Conservation (phyloP, 208 protist genomes). For the Spironucleus salmonicida region DNA sequence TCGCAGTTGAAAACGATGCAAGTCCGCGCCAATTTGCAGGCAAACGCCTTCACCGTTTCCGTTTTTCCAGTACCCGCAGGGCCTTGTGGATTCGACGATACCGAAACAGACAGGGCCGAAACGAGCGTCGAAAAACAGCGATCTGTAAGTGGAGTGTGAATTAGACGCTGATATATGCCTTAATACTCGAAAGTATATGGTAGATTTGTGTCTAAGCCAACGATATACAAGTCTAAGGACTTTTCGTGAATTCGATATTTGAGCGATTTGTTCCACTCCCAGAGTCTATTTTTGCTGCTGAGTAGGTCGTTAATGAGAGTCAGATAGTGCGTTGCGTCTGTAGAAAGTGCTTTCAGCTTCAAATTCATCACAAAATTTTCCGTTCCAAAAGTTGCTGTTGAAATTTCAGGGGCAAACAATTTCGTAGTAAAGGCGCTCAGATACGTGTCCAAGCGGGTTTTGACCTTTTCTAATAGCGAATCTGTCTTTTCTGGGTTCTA, state of each 20-base stretch:
- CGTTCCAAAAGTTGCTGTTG: slow-evolving; percentile 4
- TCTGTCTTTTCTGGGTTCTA: background rate
- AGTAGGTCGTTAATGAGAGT: slow-evolving; percentile 49
- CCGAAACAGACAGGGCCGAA: slow-evolving; percentile 38
- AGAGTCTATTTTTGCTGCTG: slow-evolving; percentile 56
- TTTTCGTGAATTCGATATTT: slow-evolving; percentile 40
- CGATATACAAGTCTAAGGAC: slow-evolving; percentile 42
- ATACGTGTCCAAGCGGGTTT: background rate
- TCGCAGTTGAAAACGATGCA: slow-evolving; percentile 91
- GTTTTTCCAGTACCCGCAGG: slow-evolving; percentile 86
- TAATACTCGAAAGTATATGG: slow-evolving; percentile 55
- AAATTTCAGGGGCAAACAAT: background rate
- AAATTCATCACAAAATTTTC: background rate
- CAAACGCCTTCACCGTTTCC: slow-evolving; percentile 79
- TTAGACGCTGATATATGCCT: slow-evolving; percentile 31
- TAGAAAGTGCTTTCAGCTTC: background rate
- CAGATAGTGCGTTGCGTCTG: background rate
- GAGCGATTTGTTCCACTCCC: slow-evolving; percentile 55
- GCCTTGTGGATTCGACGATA: slow-evolving; percentile 59
- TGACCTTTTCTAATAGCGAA: background rate
- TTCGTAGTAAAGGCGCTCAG: background rate
- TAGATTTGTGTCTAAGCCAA: slow-evolving; percentile 56
- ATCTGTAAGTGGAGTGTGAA: slow-evolving; percentile 50
- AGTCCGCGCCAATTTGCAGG: slow-evolving; percentile 62
- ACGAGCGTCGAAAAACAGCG: slow-evolving; percentile 45